Evolutionary conservation across 2,329 filamentous ascomycete genomes (phyloP), one percentile per base, ranked within the genome.

Genomic region (Elsinoe perseae): DNA sequence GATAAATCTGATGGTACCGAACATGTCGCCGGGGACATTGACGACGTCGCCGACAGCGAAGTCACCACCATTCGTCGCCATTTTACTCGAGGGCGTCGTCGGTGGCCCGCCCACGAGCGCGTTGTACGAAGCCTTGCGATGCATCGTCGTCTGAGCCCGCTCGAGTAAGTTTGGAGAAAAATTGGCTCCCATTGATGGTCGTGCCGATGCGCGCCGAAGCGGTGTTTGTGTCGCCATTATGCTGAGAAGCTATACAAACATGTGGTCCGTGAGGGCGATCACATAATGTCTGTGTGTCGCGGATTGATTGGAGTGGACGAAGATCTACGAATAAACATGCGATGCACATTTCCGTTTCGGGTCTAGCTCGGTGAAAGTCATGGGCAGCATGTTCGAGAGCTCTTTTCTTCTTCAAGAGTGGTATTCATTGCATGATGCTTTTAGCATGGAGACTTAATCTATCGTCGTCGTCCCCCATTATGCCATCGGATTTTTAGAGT

Each of bases 1-100:
- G 60, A 97, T 77, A 68, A 95, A 98, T 68, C 87, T 92, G 62
- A 97, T 85, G 1, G 83, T 86, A 50, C 93, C 93, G 62, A 86
- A 77, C 90, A 98, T 95, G 69, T 86, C 89, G 40, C 93, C 93
- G 1, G 92, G 91, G 46, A 96, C 92, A 63, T 96, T 91, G 60
- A 96, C 92, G 30, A 78, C 70, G 68, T 96, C 92, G 62, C 92
- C 92, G 38, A 93, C 78, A 61, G 83, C 79, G 59, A 95, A 74
- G 42, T 82, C 78, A 21, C 68, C 71, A 38, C 67, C 75, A 66
- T 73, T 71, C 18, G 25, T 12, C 14, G 28, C 18, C 78, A 73
- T 74, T 57, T 64, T 73, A 66, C 66, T 68, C 5, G 68, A 64
- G 23, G 69, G 67, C 10, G 70, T 70, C 40, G 64, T 64, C 23